A percentile compares a stretch with the other conserved stretches of the same genome.
phyloP scores from a whole-genome alignment of 2,329 filamentous ascomycete genomes.

The Escovopsis sp. region DNA sequence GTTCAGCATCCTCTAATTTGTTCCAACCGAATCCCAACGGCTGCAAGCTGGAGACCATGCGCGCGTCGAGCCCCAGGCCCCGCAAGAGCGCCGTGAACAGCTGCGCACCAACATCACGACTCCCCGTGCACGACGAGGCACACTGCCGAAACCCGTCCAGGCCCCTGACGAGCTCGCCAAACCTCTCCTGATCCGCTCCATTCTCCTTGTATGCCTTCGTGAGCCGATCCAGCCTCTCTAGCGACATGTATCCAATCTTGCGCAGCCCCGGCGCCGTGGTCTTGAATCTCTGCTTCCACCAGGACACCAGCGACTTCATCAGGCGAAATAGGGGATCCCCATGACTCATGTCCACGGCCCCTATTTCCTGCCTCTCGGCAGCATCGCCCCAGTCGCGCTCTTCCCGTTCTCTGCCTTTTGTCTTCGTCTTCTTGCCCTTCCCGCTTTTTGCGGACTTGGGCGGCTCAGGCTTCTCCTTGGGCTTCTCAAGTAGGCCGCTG shows the following conservation, averaged over 20 bases:
- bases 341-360: conserved; percentile 59
- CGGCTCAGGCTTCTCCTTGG: conserved; percentile 6
- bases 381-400: conserved; percentile 52
- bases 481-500: conserved; percentile 43
- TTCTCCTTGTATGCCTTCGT: conserved; percentile 53
- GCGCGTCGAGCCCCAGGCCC: conserved; percentile 64
- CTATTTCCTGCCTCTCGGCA: conserved; percentile 54
- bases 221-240: conserved; percentile 59
- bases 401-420: conserved; percentile 9
- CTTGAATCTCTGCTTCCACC: conserved; percentile 77
- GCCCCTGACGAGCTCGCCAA: conserved; percentile 61
- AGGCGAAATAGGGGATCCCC: conserved; percentile 70
- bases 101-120: conserved; percentile 75
- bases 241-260: conserved; percentile 78
- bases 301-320: conserved; percentile 60
- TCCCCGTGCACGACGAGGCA: conserved; percentile 60
- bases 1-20: conserved; percentile 63
- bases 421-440: conserved; percentile 12
- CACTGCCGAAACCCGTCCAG: conserved; percentile 52
- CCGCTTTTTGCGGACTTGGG: conserved; percentile 21
- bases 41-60: conserved; percentile 74
- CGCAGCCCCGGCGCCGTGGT: conserved; percentile 64
- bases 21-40: conserved; percentile 83
- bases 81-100: conserved; percentile 77
- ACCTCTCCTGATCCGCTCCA: conserved; percentile 47